Base-by-base conservation (phyloP, 2,329 filamentous ascomycete genomes). In the Penicillium sumatraense region DNA sequence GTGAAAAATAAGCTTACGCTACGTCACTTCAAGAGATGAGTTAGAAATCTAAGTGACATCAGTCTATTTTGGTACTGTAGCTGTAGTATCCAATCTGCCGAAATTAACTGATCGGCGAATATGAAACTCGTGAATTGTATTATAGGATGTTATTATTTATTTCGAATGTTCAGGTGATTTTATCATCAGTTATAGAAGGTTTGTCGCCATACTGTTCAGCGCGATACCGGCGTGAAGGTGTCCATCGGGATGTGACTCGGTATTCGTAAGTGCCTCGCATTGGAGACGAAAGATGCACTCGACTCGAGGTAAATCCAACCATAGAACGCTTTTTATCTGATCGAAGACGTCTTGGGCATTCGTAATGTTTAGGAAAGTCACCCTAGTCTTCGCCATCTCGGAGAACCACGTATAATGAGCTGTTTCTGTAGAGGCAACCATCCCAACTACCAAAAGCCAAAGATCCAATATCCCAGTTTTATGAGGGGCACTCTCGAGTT, bases 361-460 rank as follows among this genome's bases (percentile, higher is more conserved):
- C 1, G 3, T 3, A 27, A 68, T 21, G n/a, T 57, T 48, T n/a
- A 67, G 42, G 21, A 20, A 38, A 11, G n/a, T n/a, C 13, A 52
- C 53, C 6, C 57, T 10, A 5, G 5, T 24, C 7, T 36, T 46
- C 20, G 66, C 57, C 29, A 35, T 58, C n/a, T 59, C 29, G 14
- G 51, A n/a, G 11, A 67, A 68, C 56, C 53, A 63, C 5, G 21
- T 42, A 21, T 67, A 61, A 29, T 61, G 46, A 5, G 49, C 2
- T 3, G 66, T 64, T 8, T 56, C 57, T 18, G 38, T 27, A 2
- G 67, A 63, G 11, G 63, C 72, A 2, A 71, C 69, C 62, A 81
- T 67, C 1, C 78, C 78, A 27, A 80, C 61, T 0, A 74, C 67
- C 2, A 75, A 41, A n/a, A 78, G 45, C 80, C 81, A 83, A 2